phyloP scores from a whole-genome alignment of 768 basidiomycete species.

The Trametopsis cervina region DNA sequence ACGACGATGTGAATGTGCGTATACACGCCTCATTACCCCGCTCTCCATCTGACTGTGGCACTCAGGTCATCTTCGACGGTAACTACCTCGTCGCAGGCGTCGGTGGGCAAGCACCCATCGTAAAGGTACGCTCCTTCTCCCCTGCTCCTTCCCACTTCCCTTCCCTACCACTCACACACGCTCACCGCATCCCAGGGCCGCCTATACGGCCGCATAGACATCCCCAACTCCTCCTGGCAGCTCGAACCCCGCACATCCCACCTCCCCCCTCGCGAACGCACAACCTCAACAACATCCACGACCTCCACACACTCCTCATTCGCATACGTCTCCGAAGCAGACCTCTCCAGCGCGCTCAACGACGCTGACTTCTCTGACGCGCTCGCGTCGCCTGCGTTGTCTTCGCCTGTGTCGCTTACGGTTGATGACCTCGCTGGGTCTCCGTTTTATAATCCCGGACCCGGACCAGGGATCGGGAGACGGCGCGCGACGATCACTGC shows the following conservation, averaged over 20 bases:
- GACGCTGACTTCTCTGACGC: conserved; percentile 72
- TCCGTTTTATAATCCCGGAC: conserved; percentile 11
- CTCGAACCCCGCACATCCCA: conserved; percentile 60
- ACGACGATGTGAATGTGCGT: conserved; percentile 52
- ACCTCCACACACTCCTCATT: conserved; percentile 76
- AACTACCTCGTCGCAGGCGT: conserved; percentile 70
- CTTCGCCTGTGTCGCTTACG: conserved; percentile 57
- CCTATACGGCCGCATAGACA: conserved; percentile 65
- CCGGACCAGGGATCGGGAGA: no score
- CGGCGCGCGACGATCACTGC: no score
- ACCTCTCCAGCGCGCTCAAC: conserved; percentile 80
- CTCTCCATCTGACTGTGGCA: neutral
- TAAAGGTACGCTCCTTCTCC: conserved; percentile 49
- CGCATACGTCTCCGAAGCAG: conserved; percentile 76
- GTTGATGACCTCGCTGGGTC: conserved; percentile 32
- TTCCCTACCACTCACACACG: neutral
- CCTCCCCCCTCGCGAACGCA: conserved; percentile 58
- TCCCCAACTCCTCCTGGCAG: conserved; percentile 67
- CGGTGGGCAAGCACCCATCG: conserved; percentile 57
- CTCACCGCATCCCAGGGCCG: conserved; percentile 44
- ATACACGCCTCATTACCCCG: neutral
- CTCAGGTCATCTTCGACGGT: conserved; percentile 73
- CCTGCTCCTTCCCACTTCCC: no score
- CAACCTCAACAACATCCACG: conserved; percentile 68
- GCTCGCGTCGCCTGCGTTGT: conserved; percentile 48